phyloP scores from a whole-genome alignment of 805 yeast species.

The Cyberlindnera japonica region DNA sequence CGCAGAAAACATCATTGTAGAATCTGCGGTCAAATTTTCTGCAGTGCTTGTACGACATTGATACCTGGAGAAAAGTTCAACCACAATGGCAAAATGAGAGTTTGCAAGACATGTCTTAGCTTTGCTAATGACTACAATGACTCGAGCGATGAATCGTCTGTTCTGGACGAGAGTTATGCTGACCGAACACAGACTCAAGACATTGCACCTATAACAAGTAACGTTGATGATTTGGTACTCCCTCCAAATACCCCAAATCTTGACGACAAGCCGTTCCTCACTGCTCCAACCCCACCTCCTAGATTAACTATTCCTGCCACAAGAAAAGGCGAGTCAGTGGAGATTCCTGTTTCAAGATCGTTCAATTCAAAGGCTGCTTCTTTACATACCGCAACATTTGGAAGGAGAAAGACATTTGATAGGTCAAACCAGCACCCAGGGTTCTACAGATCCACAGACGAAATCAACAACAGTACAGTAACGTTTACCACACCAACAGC shows the following conservation, averaged over 20 bases:
- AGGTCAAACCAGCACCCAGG: conserved; percentile 15
- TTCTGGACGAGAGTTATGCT: conserved; percentile 32
- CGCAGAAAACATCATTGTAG: conserved; percentile 93
- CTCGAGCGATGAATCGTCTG: conserved; percentile 61
- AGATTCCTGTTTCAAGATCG: conserved; percentile 46
- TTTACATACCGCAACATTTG: conserved; percentile 26
- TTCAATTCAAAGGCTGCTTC: conserved; percentile 25
- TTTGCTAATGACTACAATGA: conserved; percentile 66
- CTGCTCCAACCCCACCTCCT: conserved; percentile 58
- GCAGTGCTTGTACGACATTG: conserved; percentile 75
- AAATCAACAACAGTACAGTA: conserved; percentile 4
- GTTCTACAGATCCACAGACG: conserved; percentile 11
- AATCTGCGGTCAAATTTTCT: conserved; percentile 93
- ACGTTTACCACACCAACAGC: conserved; percentile 1
- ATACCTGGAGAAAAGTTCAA: conserved; percentile 63
- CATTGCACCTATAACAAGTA: conserved; percentile 3
- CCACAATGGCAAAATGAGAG: conserved; percentile 65
- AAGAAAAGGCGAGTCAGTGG: conserved; percentile 72
- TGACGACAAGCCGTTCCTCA: conserved; percentile 20
- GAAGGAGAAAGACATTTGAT: conserved; percentile 24
- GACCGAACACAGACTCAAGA: conserved; percentile 23
- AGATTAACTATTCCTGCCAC: conserved; percentile 81
- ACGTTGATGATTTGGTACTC: conserved; percentile 17
- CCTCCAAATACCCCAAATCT: conserved; percentile 18
- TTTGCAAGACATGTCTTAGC: conserved; percentile 67